Evolutionary conservation across 2,329 filamentous ascomycete species (phyloP).

Genomic region (Neonectria punicea): DNA sequence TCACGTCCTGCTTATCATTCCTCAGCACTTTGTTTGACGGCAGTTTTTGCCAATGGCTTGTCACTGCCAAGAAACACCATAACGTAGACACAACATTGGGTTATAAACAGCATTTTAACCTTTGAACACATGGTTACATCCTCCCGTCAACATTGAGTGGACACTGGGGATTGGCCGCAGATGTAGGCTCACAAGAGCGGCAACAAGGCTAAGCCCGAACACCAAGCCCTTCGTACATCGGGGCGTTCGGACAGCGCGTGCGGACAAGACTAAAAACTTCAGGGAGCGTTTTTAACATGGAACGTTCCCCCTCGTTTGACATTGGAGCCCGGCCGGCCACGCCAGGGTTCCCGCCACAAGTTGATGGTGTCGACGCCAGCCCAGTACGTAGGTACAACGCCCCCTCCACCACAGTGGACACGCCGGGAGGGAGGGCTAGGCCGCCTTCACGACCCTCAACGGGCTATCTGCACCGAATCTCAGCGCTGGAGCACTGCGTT

Average conservation of each 20-base stretch:
- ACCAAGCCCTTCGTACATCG: constrained; percentile 8
- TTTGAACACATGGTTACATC: too few species aligned
- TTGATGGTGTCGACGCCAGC: constrained; percentile 21
- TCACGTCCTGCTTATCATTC: not conserved
- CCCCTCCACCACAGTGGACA: constrained; percentile 6
- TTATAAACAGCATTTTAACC: not conserved
- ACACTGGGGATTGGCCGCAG: too few species aligned
- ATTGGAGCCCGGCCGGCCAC: constrained; percentile 12
- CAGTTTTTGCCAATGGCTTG: not conserved
- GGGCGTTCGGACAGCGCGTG: constrained; percentile 11
- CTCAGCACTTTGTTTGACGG: not conserved
- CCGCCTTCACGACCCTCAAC: constrained; percentile 16
- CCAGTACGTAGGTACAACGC: constrained; percentile 14
- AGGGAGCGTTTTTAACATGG: not conserved
- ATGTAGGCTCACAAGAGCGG: not conserved
- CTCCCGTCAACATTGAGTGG: too few species aligned
- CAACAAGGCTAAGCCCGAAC: constrained; percentile 6
- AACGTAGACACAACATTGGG: not conserved
- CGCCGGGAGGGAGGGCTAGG: not conserved
- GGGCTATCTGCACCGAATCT: constrained; percentile 15
- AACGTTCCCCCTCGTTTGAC: not conserved
- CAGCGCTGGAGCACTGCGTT: constrained; percentile 4
- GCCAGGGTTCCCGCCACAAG: constrained; percentile 10
- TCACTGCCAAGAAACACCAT: not conserved
- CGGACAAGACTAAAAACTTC: not conserved